Evolutionary conservation across 768 basidiomycete species (phyloP).

Genomic region (Hortiboletus flavorubellus): DNA sequence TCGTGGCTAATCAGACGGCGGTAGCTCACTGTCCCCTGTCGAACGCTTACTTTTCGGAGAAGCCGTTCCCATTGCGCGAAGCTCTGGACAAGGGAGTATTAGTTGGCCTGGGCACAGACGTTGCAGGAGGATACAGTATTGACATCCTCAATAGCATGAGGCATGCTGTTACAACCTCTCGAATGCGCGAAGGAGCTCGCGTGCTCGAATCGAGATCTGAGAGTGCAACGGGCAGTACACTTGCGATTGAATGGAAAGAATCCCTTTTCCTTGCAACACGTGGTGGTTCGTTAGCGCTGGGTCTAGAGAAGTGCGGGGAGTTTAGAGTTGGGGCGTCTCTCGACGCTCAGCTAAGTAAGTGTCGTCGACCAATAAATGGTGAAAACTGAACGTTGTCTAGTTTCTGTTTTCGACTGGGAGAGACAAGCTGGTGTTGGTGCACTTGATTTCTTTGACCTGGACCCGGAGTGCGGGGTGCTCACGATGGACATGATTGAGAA

Average conservation of each 20-base stretch:
- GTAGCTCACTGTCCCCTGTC: constrained; percentile 89
- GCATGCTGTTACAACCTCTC: constrained; percentile 66
- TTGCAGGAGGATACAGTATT: constrained; percentile 81
- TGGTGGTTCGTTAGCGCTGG: constrained; percentile 73
- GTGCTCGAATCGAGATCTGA: constrained; percentile 21
- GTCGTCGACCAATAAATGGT: background rate
- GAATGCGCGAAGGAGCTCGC: constrained; percentile 59
- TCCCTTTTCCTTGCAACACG: constrained; percentile 76
- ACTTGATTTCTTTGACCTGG: constrained; percentile 65
- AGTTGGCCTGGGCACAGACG: constrained; percentile 81
- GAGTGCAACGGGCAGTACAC: background rate
- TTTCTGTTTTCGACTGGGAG: constrained; percentile 43
- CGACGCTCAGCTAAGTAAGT: constrained; percentile 74
- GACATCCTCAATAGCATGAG: constrained; percentile 82
- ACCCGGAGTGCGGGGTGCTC: constrained; percentile 17
- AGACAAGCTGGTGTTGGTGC: constrained; percentile 49
- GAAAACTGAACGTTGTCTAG: constrained; percentile 27
- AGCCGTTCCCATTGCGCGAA: constrained; percentile 67
- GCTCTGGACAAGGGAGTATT: constrained; percentile 60
- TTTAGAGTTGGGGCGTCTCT: constrained; percentile 64
- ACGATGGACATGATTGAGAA: constrained; percentile 67
- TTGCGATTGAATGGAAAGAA: constrained; percentile 79
- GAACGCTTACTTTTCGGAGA: constrained; percentile 80
- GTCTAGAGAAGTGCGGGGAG: constrained; percentile 47
- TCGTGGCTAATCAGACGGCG: constrained; percentile 51